Percentiles rank a stretch among this genome's conserved stretches.
Conservation (phyloP, 2,329 filamentous ascomycete species). For the Monosporascus sp. region DNA sequence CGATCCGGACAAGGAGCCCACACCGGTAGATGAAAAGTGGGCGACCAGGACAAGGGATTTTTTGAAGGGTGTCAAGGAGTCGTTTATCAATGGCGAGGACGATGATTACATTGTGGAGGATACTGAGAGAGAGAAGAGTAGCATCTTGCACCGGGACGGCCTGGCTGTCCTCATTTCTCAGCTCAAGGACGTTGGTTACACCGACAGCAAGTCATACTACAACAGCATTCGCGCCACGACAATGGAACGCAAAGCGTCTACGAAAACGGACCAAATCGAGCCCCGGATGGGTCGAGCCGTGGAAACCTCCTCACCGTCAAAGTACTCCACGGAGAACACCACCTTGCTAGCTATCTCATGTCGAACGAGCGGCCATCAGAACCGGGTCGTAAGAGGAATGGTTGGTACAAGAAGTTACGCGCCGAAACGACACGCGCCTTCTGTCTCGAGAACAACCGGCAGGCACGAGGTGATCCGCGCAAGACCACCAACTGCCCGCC, state of each 20-base stretch:
- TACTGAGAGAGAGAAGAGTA: background rate
- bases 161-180: background rate
- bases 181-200: background rate
- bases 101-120: background rate
- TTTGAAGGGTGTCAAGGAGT: background rate
- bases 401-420: conserved; percentile 1
- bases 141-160: background rate
- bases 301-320: background rate
- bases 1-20: background rate
- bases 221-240: background rate
- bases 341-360: background rate
- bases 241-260: background rate
- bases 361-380: background rate
- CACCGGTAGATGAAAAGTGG: background rate
- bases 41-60: background rate
- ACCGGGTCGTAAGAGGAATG: background rate
- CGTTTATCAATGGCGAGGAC: background rate
- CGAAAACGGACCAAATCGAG: background rate
- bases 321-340: background rate
- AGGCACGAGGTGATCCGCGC: background rate
- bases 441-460: background rate
- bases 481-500: background rate
- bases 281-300: background rate
- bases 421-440: background rate
- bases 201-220: background rate